phyloP scores from a whole-genome alignment of 176 grass and related monocot species.

The Triticum timopheevii region DNA sequence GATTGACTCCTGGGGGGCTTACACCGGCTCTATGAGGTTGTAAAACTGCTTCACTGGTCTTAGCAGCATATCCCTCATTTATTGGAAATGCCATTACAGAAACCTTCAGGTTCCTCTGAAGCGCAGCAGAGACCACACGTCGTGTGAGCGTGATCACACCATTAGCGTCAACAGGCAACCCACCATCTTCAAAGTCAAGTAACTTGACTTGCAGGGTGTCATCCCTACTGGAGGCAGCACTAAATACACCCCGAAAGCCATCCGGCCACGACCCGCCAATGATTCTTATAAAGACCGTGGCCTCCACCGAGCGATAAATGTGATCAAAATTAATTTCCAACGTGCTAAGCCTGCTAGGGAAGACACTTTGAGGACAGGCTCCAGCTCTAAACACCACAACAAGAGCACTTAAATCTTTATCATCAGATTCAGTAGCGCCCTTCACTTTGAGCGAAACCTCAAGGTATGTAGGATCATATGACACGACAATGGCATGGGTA shows the following conservation, averaged over 20 bases:
- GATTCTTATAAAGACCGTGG: not conserved
- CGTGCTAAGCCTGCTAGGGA: not conserved
- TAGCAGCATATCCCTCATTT: not conserved
- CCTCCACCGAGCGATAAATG: not conserved
- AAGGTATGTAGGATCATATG: not conserved
- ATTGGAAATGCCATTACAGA: not conserved
- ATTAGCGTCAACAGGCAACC: not conserved
- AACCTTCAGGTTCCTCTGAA: not conserved
- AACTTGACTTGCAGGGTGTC: not conserved
- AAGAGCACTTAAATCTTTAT: not conserved
- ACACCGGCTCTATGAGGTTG: not conserved
- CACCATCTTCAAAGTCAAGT: not conserved
- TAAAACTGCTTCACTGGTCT: not conserved
- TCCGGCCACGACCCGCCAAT: not conserved
- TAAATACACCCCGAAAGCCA: not conserved
- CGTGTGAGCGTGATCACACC: not conserved
- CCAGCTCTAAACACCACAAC: not conserved
- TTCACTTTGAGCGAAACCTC: not conserved
- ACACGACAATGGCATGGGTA: not conserved
- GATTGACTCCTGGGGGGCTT: not conserved
- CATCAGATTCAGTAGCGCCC: not conserved
- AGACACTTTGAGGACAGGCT: not conserved
- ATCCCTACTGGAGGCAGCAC: not conserved
- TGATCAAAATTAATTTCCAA: not conserved
- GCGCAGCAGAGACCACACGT: not conserved